Conservation (phyloP, 1,139 yeast species). For the Schwanniomyces etchellsii region DNA sequence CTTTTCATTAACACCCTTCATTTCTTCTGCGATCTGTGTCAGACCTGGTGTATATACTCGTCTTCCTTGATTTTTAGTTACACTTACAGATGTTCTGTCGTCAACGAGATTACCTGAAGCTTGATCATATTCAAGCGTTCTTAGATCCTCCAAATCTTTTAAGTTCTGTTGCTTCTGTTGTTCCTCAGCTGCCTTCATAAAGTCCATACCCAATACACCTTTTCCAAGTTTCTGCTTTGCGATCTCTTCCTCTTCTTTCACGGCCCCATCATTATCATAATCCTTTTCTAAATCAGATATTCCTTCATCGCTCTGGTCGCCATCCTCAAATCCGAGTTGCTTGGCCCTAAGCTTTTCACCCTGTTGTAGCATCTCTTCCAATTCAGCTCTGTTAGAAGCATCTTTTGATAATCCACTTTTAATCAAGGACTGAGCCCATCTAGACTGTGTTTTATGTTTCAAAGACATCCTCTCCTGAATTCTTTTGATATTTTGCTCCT, state of each 20-base stretch:
- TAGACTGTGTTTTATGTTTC: slow-evolving; percentile 80
- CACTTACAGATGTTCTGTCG: slow-evolving; percentile 34
- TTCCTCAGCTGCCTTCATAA: slow-evolving; percentile 84
- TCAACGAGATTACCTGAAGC: too few relatives aligned
- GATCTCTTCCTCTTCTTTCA: slow-evolving; percentile 24
- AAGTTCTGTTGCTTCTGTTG: slow-evolving; percentile 52
- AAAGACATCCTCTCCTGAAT: slow-evolving; percentile 91
- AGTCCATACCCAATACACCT: slow-evolving; percentile 90
- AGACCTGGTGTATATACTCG: slow-evolving; percentile 76
- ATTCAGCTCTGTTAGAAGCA: slow-evolving; percentile 72
- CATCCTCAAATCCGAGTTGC: slow-evolving; percentile 64
- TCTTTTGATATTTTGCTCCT: slow-evolving; percentile 64
- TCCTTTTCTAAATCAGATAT: slow-evolving; percentile 49
- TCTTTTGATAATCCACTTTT: slow-evolving; percentile 89
- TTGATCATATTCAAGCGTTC: slow-evolving; percentile 38
- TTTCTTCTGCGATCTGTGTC: slow-evolving; percentile 34
- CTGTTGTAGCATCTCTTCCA: slow-evolving; percentile 89
- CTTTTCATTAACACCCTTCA: slow-evolving; percentile 35
- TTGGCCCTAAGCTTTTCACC: slow-evolving; percentile 75
- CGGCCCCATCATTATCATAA: slow-evolving; percentile 30
- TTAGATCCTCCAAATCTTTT: slow-evolving; percentile 46
- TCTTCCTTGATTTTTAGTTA: slow-evolving; percentile 69
- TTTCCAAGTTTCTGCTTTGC: slow-evolving; percentile 54
- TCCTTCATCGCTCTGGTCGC: slow-evolving; percentile 45
- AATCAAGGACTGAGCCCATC: slow-evolving; percentile 90